These are phyloP conservation scores for Paramecium tetraurelia DNA, from an alignment of 73 alveolate species.

Conservation along the genomic window DNA sequence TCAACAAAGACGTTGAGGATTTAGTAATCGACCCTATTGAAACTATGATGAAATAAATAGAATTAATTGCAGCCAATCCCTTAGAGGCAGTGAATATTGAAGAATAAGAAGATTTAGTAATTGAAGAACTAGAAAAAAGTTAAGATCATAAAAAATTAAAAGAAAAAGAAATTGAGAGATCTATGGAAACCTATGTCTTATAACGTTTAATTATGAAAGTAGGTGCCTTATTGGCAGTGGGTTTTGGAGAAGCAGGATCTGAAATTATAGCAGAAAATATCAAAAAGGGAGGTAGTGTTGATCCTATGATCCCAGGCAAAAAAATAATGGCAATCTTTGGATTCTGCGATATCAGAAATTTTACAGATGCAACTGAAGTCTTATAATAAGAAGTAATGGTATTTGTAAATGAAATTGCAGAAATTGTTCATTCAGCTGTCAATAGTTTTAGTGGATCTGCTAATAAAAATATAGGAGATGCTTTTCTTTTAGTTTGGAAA, in stretches of 20 bases:
- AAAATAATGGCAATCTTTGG: constrained; percentile 94
- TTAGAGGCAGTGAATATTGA: constrained; percentile 77
- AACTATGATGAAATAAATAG: constrained; percentile 79
- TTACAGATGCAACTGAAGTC: constrained; percentile 96
- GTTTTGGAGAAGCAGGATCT: constrained; percentile 99
- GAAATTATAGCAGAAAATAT: constrained; percentile 95
- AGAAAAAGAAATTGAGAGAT: constrained; percentile 44
- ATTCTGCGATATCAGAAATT: constrained; percentile 95
- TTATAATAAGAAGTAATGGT: constrained; percentile 93
- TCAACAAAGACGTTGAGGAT: constrained; percentile 73
- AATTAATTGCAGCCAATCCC: constrained; percentile 82
- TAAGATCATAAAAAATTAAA: constrained; percentile 28
- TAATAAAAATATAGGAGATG: constrained; percentile 98
- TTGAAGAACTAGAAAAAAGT: constrained; percentile 52
- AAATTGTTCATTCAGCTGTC: constrained; percentile 88
- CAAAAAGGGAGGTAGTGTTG: constrained; percentile 89
- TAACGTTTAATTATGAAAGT: constrained; percentile 90
- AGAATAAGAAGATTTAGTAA: constrained; percentile 62
- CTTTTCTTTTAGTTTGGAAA: constrained; percentile 96
- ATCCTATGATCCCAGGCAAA: constrained; percentile 96
- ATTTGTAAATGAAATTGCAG: constrained; percentile 97
- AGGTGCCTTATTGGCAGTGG: constrained; percentile 94
- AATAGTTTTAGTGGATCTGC: constrained; percentile 91
- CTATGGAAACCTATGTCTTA: constrained; percentile 85
- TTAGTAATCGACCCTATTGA: constrained; percentile 83